A percentile compares a stretch with the other conserved stretches of the same genome.
Conservation (phyloP, 2,329 filamentous ascomycete genomes). For the Pseudonectria buxi region DNA sequence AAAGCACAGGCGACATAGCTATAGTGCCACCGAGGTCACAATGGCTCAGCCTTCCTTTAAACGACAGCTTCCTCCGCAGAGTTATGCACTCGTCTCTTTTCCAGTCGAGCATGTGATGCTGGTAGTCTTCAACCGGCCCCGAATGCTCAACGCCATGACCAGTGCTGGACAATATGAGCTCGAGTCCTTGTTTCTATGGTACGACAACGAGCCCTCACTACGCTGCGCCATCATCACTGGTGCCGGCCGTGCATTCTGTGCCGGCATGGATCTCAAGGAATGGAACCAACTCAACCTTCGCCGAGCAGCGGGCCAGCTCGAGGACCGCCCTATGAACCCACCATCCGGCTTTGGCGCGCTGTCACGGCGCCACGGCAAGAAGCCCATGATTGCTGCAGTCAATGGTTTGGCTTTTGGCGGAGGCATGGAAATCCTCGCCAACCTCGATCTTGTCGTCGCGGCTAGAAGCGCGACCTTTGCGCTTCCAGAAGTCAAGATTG, state of each 20-base stretch:
- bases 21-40: background rate
- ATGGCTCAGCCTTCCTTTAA: slow-evolving; percentile 15
- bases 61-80: slow-evolving; percentile 12
- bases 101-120: slow-evolving; percentile 18
- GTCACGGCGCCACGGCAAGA: slow-evolving; percentile 59
- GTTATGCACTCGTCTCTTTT: slow-evolving; percentile 18
- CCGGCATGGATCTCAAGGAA: slow-evolving; percentile 57
- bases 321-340: slow-evolving; percentile 20
- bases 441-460: slow-evolving; percentile 66
- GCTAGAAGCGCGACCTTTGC: slow-evolving; percentile 52
- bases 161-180: slow-evolving; percentile 27
- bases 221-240: slow-evolving; percentile 60
- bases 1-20: too few species aligned
- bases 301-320: slow-evolving; percentile 12
- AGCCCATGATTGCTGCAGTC: slow-evolving; percentile 70
- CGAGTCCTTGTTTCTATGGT: slow-evolving; percentile 49
- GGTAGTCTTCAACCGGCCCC: slow-evolving; percentile 18
- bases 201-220: slow-evolving; percentile 54
- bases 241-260: slow-evolving; percentile 57
- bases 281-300: slow-evolving; percentile 20
- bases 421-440: slow-evolving; percentile 69
- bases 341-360: slow-evolving; percentile 56
- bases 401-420: slow-evolving; percentile 71
- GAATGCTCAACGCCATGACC: slow-evolving; percentile 19
- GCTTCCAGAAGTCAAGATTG: slow-evolving; percentile 64